These are phyloP conservation scores for Yamadazyma nakazawae DNA, from an alignment of 805 yeast species.

Conservation along the genomic window DNA sequence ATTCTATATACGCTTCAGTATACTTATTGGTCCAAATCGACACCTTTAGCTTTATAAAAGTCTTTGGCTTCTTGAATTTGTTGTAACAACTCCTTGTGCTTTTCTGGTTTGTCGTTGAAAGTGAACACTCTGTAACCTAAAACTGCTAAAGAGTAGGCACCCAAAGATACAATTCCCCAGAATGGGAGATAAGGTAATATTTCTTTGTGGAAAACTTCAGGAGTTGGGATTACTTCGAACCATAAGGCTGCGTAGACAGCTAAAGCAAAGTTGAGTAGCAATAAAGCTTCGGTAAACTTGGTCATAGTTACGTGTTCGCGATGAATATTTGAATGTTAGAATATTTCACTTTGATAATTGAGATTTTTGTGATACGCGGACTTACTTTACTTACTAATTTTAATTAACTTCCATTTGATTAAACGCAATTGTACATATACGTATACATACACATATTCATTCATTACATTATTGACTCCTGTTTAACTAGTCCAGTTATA, in stretches of 20 bases:
- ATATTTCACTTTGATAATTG: not conserved
- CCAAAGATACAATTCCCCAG: constrained; percentile 68
- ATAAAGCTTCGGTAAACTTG: constrained; percentile 59
- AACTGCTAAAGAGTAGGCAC: constrained; percentile 64
- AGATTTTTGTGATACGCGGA: not conserved
- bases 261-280: constrained; percentile 42
- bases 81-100: constrained; percentile 56
- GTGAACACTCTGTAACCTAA: constrained; percentile 67
- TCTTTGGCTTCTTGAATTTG: constrained; percentile 62
- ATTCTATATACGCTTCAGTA: too few species aligned
- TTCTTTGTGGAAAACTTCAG: constrained; percentile 45
- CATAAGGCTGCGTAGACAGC: constrained; percentile 53
- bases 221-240: constrained; percentile 53
- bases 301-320: constrained; percentile 43
- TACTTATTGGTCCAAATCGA: constrained; percentile 40
- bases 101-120: constrained; percentile 67
- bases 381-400: too few species aligned
- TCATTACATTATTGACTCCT: constrained; percentile 20
- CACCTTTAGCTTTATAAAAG: constrained; percentile 53
- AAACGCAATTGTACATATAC: not conserved
- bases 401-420: too few species aligned
- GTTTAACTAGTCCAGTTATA: constrained; percentile 39
- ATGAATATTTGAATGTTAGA: not conserved
- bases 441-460: too few species aligned
- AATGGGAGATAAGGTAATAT: constrained; percentile 66